These are phyloP conservation scores for Cylindrodendrum hubeiense DNA, from an alignment of 2,329 filamentous ascomycete species.

Conservation along the genomic window DNA sequence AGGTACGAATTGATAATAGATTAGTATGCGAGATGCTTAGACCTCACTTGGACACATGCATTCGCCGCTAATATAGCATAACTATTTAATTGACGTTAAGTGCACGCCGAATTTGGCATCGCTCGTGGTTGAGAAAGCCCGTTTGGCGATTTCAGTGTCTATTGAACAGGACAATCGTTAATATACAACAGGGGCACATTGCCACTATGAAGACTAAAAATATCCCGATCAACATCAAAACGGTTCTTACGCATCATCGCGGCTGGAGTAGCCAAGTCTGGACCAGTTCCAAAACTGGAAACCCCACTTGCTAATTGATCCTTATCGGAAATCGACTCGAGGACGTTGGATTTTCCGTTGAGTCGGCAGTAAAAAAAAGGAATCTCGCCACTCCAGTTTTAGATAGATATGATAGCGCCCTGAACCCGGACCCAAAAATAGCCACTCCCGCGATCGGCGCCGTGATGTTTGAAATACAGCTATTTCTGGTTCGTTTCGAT, in stretches of 20 bases:
- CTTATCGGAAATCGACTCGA: constrained; percentile 11
- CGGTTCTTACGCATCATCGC: constrained; percentile 7
- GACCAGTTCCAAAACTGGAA: constrained; percentile 9
- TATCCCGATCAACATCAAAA: constrained; percentile 8
- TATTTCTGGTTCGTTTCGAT: constrained; percentile 11
- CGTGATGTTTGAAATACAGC: constrained; percentile 18
- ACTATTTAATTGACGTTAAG: no score
- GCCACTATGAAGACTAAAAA: background rate
- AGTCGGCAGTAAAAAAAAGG: background rate
- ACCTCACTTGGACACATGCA: no score
- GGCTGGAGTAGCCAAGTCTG: background rate
- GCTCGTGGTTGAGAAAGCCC: no score
- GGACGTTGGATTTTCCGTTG: constrained; percentile 16
- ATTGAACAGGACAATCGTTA: constrained; percentile 7
- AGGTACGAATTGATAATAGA: no score
- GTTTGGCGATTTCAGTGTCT: background rate
- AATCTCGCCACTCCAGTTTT: constrained; percentile 13
- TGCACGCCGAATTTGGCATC: no score
- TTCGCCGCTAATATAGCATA: no score
- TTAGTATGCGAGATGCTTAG: no score
- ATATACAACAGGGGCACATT: background rate
- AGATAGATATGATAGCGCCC: constrained; percentile 14
- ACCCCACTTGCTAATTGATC: constrained; percentile 6
- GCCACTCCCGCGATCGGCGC: background rate
- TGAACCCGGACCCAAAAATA: constrained; percentile 23